Base-by-base conservation (phyloP, 1,139 yeast species). In the Taiozyma sp. region DNA sequence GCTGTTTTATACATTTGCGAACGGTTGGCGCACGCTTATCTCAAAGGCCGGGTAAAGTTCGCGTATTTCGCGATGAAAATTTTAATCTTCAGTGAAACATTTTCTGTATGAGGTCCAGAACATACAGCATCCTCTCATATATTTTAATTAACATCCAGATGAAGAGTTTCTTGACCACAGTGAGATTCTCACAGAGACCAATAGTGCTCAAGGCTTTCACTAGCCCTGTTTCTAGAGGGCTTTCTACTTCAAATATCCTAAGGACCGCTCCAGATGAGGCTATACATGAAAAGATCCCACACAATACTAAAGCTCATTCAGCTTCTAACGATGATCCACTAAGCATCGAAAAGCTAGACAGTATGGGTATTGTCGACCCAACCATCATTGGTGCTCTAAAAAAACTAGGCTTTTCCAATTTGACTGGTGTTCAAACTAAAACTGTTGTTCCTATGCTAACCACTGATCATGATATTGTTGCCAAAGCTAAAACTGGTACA, bases 351-450 rank as follows among this genome's bases (percentile, higher is more conserved):
- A 44, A 54, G 13, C 46, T 58, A 2, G 48, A 52, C 34, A 50
- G 54, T 1, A 44, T 53, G 9, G 54, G 53, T 9, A 24, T 55
- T 14, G 54, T 62, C 36, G 50, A 58, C 40, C 30, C 43, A 9
- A 56, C 55, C 3, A 51, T 62, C 7, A 53, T 49, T 41, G 52
- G 60, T 36, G 76, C 83, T 16, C 64, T 82, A 43, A 57, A 63
- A 4, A 62, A 65, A n/a, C 68, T 79, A 55, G 73, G 74, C 1
- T 81, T 76, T 61, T 66, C 64, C 49, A 72, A 67, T 44, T 76
- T 91, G 61, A 89, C 97, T 0, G 83, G 88, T 2, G 96, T 90
- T 22, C 98, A 91, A 68, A 83, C 84, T 51, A 76, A 79, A 59
- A 78, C 96, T 7, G 72, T 91, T 47, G 71, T 80, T 50, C 95